Conservation (phyloP, 352 stramenopile species). For the Phytopythium delawarense region DNA sequence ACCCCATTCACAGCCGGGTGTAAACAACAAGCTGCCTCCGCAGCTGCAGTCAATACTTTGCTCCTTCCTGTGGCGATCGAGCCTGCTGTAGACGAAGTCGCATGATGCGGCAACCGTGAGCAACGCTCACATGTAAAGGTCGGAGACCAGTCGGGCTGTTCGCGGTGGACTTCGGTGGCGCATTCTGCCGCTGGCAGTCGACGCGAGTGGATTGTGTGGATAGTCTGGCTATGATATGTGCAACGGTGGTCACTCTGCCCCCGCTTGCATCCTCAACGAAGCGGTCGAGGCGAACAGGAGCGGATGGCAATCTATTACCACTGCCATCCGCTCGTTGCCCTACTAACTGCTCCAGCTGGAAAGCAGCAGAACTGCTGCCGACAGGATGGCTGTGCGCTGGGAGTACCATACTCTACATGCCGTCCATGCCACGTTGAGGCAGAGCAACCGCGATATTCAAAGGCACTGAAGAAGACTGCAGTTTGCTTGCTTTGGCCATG, state of each 20-base stretch:
- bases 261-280: not conserved
- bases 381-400: not conserved
- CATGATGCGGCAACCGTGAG: slow-evolving; percentile 3
- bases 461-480: not conserved
- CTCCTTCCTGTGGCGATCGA: not conserved
- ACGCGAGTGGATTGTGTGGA: not conserved
- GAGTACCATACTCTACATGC: not conserved
- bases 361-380: not conserved
- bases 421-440: not conserved
- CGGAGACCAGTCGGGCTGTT: not conserved
- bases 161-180: not conserved
- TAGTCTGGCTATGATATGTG: not conserved
- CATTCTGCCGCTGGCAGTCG: not conserved
- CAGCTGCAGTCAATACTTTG: not conserved
- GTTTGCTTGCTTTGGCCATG: not conserved
- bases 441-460: not conserved
- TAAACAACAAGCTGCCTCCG: not conserved
- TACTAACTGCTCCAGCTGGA: not conserved
- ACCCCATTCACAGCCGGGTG: not conserved
- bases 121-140: not conserved
- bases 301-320: not conserved
- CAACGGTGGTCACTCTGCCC: not conserved
- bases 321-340: not conserved
- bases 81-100: not conserved
- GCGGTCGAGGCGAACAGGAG: not conserved